Conservation (phyloP, 768 basidiomycete genomes). For the Psilocybe sp. region DNA sequence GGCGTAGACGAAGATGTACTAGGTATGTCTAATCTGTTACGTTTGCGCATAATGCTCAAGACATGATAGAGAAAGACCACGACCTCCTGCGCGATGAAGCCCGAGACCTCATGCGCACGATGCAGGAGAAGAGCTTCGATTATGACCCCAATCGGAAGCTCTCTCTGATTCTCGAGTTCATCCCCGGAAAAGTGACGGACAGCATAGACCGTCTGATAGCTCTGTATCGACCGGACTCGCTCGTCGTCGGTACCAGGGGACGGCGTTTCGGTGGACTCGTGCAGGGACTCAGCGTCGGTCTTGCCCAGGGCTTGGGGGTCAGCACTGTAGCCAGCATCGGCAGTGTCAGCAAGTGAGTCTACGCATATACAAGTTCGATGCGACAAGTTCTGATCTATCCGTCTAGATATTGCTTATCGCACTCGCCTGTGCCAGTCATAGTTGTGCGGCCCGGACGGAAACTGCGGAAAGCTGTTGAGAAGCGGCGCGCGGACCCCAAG, state of each 20-base stretch:
- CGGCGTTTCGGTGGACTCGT: constrained; percentile 35
- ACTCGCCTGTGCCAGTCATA: constrained; percentile 93
- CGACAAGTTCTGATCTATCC: background rate
- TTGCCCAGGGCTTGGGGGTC: constrained; percentile 33
- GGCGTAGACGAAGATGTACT: constrained; percentile 87
- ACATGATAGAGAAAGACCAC: constrained; percentile 64
- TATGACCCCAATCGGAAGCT: constrained; percentile 79
- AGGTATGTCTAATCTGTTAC: constrained; percentile 36
- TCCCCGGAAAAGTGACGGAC: constrained; percentile 86
- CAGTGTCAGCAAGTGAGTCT: constrained; percentile 46
- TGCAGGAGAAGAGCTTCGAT: constrained; percentile 81
- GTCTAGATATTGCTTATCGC: constrained; percentile 76
- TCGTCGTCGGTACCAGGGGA: constrained; percentile 91
- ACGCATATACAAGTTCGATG: constrained; percentile 1
- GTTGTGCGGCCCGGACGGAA: constrained; percentile 91
- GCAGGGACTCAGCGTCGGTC: constrained; percentile 19
- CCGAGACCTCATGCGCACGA: constrained; percentile 68
- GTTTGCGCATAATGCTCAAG: background rate
- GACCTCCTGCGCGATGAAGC: constrained; percentile 82
- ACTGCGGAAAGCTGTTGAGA: constrained; percentile 79
- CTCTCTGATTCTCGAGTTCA: constrained; percentile 90
- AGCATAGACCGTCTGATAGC: constrained; percentile 92
- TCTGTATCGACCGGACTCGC: constrained; percentile 85
- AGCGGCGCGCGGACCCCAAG: constrained; percentile 86
- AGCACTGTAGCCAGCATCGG: constrained; percentile 38